phyloP scores from a whole-genome alignment of 805 yeast genomes.

The Kodamaea leandrae region DNA sequence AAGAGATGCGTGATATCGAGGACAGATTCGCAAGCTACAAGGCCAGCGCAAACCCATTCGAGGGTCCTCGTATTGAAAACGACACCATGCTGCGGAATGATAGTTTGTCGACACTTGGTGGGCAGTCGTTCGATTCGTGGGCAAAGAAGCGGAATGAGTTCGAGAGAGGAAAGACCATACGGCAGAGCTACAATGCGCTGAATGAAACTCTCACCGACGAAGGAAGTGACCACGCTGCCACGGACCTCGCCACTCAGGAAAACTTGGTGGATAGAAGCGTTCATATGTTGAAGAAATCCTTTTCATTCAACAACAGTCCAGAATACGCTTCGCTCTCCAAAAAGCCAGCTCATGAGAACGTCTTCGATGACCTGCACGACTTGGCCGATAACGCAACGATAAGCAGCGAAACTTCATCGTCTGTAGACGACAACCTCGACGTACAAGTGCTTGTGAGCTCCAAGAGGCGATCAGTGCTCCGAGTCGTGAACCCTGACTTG shows the following conservation, averaged over 20 bases:
- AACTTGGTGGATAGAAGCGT: conserved; percentile 14
- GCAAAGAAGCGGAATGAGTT: conserved; percentile 48
- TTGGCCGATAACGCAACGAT: neutral
- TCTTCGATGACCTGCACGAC: conserved; percentile 2
- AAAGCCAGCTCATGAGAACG: conserved; percentile 1
- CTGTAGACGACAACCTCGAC: conserved; percentile 50
- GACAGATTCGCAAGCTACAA: conserved; percentile 31
- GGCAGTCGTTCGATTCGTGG: conserved; percentile 52
- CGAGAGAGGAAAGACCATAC: conserved; percentile 21
- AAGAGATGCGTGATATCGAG: conserved; percentile 24
- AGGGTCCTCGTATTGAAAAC: neutral
- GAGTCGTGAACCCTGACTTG: conserved; percentile 62
- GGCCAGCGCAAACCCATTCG: conserved; percentile 9
- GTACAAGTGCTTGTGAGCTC: conserved; percentile 73
- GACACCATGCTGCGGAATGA: conserved; percentile 19
- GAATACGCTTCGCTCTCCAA: conserved; percentile 2
- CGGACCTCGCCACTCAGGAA: neutral
- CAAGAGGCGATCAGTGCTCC: conserved; percentile 54
- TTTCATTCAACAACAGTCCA: conserved; percentile 18
- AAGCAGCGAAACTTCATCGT: conserved; percentile 10
- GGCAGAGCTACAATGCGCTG: conserved; percentile 5
- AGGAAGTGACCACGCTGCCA: conserved; percentile 5
- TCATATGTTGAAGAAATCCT: conserved; percentile 22
- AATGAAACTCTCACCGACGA: conserved; percentile 16
- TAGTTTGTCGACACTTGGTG: conserved; percentile 40